Evolutionary conservation across 768 basidiomycete genomes (phyloP), one percentile per base, ranked within the genome.

Genomic region (Termitomyces sp.): DNA sequence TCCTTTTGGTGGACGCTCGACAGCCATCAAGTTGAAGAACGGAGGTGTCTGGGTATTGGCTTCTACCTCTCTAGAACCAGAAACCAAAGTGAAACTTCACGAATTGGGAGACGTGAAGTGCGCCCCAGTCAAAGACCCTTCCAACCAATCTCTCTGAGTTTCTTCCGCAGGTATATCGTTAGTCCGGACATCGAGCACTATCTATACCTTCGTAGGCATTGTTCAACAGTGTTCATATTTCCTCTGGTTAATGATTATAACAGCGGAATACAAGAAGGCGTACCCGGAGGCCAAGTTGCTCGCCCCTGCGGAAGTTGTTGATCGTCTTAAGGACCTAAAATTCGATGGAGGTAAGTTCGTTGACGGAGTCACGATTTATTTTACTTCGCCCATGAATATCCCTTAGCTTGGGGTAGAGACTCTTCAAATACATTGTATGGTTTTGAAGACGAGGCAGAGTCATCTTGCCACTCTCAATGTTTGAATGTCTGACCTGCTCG

Each of bases 31-130:
- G 70, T 75, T 93, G 30, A 70, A 68, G 44, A 78, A 77, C 38
- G 83, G 85, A 43, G 83, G 79, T 28, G 83, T 93, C 33, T 93
- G 88, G 82, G 77, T 93, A 14, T 75, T 91, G 30, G 90, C 88
- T 0, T 91, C 89, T 3, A 86, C 86, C 3, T 86, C 87, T 1
- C 72, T 90, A 48, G 80, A 81, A 26, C 72, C 74, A 9, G 81
- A 82, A 24, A 91, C 88, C 3, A 85, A 85, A 65, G 61, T 70
- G 5, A 84, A 80, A 53, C 69, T 91, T 4, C 75, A 81, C 47
- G 75, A 79, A 36, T 71, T 92, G 4, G 90, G 91, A 0, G 77
- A 79, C 18, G 86, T 92, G 59, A 85, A 84, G 83, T 87, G 57
- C 53, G 75, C 63, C 10, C 14, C 42, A 14, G 33, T 6, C 22